Conservation (phyloP, 257 asterid species). For the Solanum arcanum region DNA sequence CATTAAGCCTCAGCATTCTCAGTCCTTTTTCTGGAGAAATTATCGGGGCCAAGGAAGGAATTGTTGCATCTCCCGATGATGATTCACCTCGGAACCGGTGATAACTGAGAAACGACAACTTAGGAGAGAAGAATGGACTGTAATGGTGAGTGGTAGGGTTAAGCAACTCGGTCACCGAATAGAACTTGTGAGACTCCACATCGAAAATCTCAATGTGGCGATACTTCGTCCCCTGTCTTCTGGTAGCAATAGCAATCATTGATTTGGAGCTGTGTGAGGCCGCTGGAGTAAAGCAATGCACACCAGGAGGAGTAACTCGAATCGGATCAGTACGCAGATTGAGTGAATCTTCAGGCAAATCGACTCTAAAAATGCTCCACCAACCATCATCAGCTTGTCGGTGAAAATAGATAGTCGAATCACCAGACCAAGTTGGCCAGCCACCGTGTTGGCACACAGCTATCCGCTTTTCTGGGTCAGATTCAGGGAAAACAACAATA, state of each 20-base stretch:
- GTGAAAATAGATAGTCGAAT: conserved; percentile 53
- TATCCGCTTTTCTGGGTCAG: conserved; percentile 31
- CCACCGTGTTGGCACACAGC: conserved; percentile 55
- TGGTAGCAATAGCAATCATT: conserved; percentile 50
- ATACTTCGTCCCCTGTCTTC: conserved; percentile 44
- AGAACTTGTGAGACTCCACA: conserved; percentile 22
- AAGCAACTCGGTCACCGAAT: conserved; percentile 40
- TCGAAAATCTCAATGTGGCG: conserved; percentile 77
- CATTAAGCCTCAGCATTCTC: conserved; percentile 49
- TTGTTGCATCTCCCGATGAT: conserved; percentile 13
- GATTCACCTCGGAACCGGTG: conserved; percentile 67
- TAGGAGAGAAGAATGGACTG: conserved; percentile 62
- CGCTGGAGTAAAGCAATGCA: conserved; percentile 69
- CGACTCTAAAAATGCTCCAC: conserved; percentile 72
- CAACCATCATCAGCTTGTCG: conserved; percentile 76
- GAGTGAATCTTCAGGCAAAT: conserved; percentile 15
- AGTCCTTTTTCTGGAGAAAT: conserved; percentile 35
- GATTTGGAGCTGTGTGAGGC: conserved; percentile 20
- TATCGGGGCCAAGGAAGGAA: conserved; percentile 48
- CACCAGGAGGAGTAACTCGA: conserved; percentile 69
- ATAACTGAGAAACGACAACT: conserved; percentile 34
- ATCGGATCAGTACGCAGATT: conserved; percentile 1
- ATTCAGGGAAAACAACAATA: conserved; percentile 43
- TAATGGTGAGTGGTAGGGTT: conserved; percentile 69
- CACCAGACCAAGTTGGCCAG: conserved; percentile 77